Conservation (phyloP, 257 asterid species). For the Parsonsia alboflavescens region DNA sequence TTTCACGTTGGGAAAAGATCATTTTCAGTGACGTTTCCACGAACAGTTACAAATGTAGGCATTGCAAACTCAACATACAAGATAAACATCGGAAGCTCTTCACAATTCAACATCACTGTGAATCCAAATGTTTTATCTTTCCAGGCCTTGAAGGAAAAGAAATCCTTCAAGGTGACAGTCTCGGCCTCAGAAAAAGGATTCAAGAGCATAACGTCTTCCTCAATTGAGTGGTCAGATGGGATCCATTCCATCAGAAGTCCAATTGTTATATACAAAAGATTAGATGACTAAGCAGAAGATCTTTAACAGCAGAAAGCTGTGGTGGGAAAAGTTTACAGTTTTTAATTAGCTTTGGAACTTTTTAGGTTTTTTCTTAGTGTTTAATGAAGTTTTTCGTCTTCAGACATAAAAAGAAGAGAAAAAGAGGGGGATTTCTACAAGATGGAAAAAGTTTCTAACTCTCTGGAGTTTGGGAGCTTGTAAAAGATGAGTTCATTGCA, state of each 20-base stretch:
- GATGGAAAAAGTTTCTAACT: too few species aligned
- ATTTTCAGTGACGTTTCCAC: background rate
- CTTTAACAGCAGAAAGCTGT: too few species aligned
- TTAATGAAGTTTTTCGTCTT: too few species aligned
- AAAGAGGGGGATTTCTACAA: too few species aligned
- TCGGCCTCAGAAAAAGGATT: background rate
- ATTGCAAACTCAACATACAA: constrained; percentile 4
- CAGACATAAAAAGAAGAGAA: background rate
- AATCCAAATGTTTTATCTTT: background rate
- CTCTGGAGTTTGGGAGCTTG: too few species aligned
- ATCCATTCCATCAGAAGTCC: constrained; percentile 19
- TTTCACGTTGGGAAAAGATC: background rate
- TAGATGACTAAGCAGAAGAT: background rate
- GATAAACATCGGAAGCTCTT: background rate
- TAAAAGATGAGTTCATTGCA: background rate
- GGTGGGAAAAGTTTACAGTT: background rate
- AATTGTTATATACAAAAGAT: background rate
- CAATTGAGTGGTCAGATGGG: constrained; percentile 40
- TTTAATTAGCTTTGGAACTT: background rate
- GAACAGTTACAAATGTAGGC: constrained; percentile 13
- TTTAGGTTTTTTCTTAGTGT: background rate
- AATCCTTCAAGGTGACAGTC: constrained; percentile 2
- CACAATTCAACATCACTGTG: background rate
- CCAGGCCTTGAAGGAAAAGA: background rate
- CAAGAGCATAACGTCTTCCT: constrained; percentile 15